Base-by-base conservation (phyloP, 2,329 filamentous ascomycete species). In the Bertia moriformis region DNA sequence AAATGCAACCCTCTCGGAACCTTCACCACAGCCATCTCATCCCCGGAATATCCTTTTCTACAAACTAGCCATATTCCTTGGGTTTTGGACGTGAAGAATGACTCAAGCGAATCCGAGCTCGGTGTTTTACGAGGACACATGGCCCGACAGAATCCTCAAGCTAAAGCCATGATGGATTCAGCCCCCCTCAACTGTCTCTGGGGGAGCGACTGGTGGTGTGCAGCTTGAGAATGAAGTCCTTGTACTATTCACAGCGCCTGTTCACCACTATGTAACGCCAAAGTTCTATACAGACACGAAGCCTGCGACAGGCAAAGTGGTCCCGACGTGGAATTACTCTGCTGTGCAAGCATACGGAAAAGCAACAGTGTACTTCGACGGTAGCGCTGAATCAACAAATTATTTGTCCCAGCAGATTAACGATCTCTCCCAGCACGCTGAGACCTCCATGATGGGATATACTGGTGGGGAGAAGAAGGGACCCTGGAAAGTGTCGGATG, bases 241-340 rank as follows among this genome's bases (percentile, higher is more conserved):
- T 19, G 59, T 83, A 2, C 58, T 81, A 13, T 83, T 83, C 61
- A 80, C 64, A 33, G 63, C 62, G 0, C 59, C 66, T 0, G 51
- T 61, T 1, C 67, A 81, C 29, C 72, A 78, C 54, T 83, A 83
- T 46, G 67, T 83, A 3, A 80, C 78, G 0, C 74, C 78, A 1
- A 76, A 78, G 43, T 82, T 80, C 55, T 83, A 82, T 57, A 62
- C 58, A 10, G 65, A 74, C 45, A 81, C 78, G 1, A 82, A 82
- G 50, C 77, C 75, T 0, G 51, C 48, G 0, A 75, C 68, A 0
- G 77, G 67, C 7, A 83, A 82, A 46, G 77, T 81, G 0, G 78
- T 78, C 4, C 76, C 76, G 1, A 83, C 78, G 0, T 83, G 78
- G 78, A 76, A 83, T 52, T 83, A 83, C 47, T 62, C 72, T 0